Percentiles rank a stretch among this genome's conserved stretches.
Evolutionary conservation across 1,284 basidiomycete genomes (phyloP).

Genomic region (Coniophora puteana): DNA sequence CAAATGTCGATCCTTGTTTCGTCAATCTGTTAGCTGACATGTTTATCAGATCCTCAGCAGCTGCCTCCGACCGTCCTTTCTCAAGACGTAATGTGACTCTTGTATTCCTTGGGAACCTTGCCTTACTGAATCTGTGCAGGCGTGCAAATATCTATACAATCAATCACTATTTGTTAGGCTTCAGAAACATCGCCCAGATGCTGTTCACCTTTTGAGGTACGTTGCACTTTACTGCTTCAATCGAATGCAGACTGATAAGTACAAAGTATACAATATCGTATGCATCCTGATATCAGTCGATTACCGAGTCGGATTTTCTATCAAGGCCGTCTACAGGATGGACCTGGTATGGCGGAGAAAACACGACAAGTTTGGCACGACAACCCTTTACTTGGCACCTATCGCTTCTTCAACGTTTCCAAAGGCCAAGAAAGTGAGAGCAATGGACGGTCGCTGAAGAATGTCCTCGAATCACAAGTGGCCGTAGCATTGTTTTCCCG

Average conservation of each 20-base stretch:
- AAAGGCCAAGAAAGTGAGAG: slow-evolving; percentile 55
- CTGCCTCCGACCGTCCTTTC: slow-evolving; percentile 97
- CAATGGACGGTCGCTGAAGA: slow-evolving; percentile 73
- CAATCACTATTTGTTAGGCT: slow-evolving; percentile 94
- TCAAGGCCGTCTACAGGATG: slow-evolving; percentile 76
- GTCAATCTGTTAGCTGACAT: slow-evolving; percentile 1
- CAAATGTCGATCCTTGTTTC: slow-evolving; percentile 26
- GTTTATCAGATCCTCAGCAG: slow-evolving; percentile 90
- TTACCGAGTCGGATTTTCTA: slow-evolving; percentile 94
- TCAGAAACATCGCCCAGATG: slow-evolving; percentile 73
- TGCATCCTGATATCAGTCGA: slow-evolving; percentile 95
- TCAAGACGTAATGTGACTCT: slow-evolving; percentile 46
- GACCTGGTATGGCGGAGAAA: slow-evolving; percentile 83
- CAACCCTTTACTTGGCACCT: slow-evolving; percentile 78
- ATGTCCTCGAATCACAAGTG: slow-evolving; percentile 72
- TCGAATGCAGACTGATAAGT: slow-evolving; percentile 8
- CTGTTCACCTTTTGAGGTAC: slow-evolving; percentile 89
- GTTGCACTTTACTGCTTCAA: slow-evolving; percentile 11
- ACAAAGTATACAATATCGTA: slow-evolving; percentile 94
- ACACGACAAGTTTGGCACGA: slow-evolving; percentile 88
- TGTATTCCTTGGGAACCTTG: background rate
- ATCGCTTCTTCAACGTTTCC: slow-evolving; percentile 84
- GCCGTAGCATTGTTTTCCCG: slow-evolving; percentile 81
- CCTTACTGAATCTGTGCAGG: slow-evolving; percentile 38
- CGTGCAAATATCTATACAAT: slow-evolving; percentile 79